Base-by-base conservation (phyloP, 202 grass and related monocot genomes). In the Musa balbisiana region DNA sequence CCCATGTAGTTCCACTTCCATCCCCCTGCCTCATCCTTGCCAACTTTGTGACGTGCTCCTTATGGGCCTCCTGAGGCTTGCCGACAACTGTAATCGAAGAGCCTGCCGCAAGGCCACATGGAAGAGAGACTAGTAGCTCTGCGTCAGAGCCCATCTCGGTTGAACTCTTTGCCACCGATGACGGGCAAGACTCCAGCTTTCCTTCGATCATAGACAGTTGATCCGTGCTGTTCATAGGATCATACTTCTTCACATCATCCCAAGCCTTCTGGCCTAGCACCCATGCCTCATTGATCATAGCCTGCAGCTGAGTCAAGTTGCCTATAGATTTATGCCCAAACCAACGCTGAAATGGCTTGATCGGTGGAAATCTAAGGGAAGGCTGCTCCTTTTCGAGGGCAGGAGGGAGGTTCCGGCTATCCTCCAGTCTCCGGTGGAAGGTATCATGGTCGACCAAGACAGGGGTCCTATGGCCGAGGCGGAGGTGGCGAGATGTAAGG, bases 271-370 rank as follows among this genome's bases (percentile, higher is more conserved):
- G 81, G 5, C 94, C 91, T 1, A 93, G 86, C 15, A 79, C 51
- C 94, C 90, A 98, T 10, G 94, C 91, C 86, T 93, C 85, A 56
- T 92, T 89, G 0, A 87, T 81, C 88, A 91, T 89, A 69, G 73
- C 87, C 79, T 98, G 87, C 6, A 98, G 79, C 73, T 77, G 71
- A 0, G 91, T 79, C 81, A 70, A 75, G 78, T 84, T 79, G 55
- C 80, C 82, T 0, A 69, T 78, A 8, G 86, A 80, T 12, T 87
- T 80, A 60, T 77, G 83, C 59, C 78, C 84, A 76, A 89, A 76
- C 49, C 84, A 80, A 71, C 89, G 84, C 94, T 87, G 87, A 69
- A 91, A 88, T 3, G 87, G 90, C 58, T 75, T 84, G 26, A 91
- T 16, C 53, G 9, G 62, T 2, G 64, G 17, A 49, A 49, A 14